Base-by-base conservation (phyloP, 345 rosid species). In the Eucalyptus erythrocorys region DNA sequence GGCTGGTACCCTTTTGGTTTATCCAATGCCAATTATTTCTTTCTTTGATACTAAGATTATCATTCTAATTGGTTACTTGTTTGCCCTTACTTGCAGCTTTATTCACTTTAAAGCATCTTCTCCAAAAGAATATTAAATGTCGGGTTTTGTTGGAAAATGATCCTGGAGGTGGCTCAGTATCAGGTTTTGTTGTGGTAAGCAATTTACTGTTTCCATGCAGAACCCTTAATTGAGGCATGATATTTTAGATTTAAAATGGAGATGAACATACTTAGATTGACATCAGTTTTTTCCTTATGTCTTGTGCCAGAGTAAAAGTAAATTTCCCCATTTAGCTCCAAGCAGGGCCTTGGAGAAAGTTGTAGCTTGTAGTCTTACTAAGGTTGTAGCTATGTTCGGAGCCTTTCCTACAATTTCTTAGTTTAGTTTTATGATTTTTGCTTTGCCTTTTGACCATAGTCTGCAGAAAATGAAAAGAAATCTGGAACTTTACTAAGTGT, bases 71-170 rank as follows among this genome's bases (percentile, higher is more conserved):
- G 45, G 55, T 61, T 64, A 17, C 43, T 37, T 59, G 85, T 85
- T 16, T 55, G 43, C 13, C 47, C 13, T 89, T 66, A 32, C 40
- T 81, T 92, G 91, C 93, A 98, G 99, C 98, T 48, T 90, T 98
- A 91, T 97, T 95, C 88, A 98, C 99, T 21, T 85, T 96, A 92
- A 97, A 93, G 90, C 94, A 87, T 90, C 96, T 96, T 85, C 98
- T 98, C 89, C 96, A 92, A 89, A 97, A 91, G 93, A 98, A 98
- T 87, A 93, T 93, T 21, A 97, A 96, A 92, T 97, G 99, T 92
- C 91, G 97, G 89, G 94, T 97, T 91, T 93, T 98, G 81, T 90
- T 97, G 90, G 99, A 97, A 93, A 98, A 97, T 98, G n/a, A n/a
- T n/a, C n/a, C n/a, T n/a, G n/a, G n/a, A n/a, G n/a, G n/a, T n/a